Evolutionary conservation across 139 green algal species (phyloP), one percentile per base, ranked within the genome.

Genomic region (Yamagishiella unicocca): DNA sequence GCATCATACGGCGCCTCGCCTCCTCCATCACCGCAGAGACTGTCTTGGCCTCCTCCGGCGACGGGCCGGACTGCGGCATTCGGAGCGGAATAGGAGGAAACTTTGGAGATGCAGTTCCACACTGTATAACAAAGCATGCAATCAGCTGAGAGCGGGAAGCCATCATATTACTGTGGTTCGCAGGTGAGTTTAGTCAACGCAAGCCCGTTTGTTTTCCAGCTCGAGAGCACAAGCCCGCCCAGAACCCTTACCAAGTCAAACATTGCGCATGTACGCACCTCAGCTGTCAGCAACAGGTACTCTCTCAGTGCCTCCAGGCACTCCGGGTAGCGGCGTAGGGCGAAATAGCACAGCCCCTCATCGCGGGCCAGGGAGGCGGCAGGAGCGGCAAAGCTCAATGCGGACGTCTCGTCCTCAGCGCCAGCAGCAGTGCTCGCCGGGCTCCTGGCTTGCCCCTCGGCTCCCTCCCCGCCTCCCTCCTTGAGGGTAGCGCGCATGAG

Each of bases 331-430:
- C 79, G 79, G 5, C 43, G 12, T n/a, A 85, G 79, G 4, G 79
- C 79, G 14, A 85, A 85, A 42, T 76, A 75, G 79, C 61, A 85
- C 19, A 85, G 79, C 38, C 79, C 79, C 79, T 85, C 79, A 40
- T 85, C 79, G 21, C 79, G 78, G 2, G 58, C 55, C 58, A 84
- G 78, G 38, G 46, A 25, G 24, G 38, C 55, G 38, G 58, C 1
- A n/a, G n/a, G n/a, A n/a, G n/a, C n/a, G n/a, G n/a, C n/a, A n/a
- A n/a, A n/a, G n/a, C n/a, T n/a, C n/a, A n/a, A n/a, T n/a, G n/a
- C n/a, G n/a, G n/a, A n/a, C n/a, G n/a, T n/a, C n/a, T n/a, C n/a
- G n/a, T n/a, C n/a, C n/a, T n/a, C n/a, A n/a, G n/a, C n/a, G n/a
- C n/a, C n/a, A n/a, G n/a, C n/a, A n/a, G n/a, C n/a, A n/a, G n/a